phyloP scores from a whole-genome alignment of 306 rosid species.

The Acacia crassicarpa region DNA sequence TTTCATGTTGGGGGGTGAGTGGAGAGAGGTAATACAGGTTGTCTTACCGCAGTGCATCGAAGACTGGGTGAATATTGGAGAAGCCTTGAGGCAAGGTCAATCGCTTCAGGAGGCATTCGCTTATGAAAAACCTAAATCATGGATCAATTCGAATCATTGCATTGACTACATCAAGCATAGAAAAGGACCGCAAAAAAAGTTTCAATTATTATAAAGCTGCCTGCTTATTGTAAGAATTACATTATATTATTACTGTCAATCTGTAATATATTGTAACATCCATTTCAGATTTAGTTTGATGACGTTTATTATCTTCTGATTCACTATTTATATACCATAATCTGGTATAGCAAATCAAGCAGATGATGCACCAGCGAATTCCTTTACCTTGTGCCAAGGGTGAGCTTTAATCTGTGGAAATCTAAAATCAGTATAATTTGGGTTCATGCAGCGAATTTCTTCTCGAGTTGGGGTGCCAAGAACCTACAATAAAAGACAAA shows the following conservation, averaged over 20 bases:
- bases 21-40: constrained; percentile 9
- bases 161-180: constrained; percentile 13
- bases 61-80: constrained; percentile 97
- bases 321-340: not conserved
- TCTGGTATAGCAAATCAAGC: not conserved
- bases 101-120: constrained; percentile 97
- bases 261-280: not conserved
- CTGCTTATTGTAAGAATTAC: too few relatives aligned
- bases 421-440: constrained; percentile 85
- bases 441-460: constrained; percentile 98
- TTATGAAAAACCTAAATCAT: constrained; percentile 80
- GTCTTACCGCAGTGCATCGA: constrained; percentile 77
- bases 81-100: constrained; percentile 96
- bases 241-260: not conserved
- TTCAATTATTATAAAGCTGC: not conserved
- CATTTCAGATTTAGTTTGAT: not conserved
- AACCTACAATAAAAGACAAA: constrained; percentile 55
- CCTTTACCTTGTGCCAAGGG: constrained; percentile 93
- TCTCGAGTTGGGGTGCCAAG: constrained; percentile 98
- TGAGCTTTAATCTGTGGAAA: constrained; percentile 97
- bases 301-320: not conserved
- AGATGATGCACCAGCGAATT: constrained; percentile 22
- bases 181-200: not conserved
- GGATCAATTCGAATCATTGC: constrained; percentile 16
- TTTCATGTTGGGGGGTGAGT: not conserved